phyloP scores from a whole-genome alignment of 495 filamentous ascomycete species.

The Bacidia rubella region DNA sequence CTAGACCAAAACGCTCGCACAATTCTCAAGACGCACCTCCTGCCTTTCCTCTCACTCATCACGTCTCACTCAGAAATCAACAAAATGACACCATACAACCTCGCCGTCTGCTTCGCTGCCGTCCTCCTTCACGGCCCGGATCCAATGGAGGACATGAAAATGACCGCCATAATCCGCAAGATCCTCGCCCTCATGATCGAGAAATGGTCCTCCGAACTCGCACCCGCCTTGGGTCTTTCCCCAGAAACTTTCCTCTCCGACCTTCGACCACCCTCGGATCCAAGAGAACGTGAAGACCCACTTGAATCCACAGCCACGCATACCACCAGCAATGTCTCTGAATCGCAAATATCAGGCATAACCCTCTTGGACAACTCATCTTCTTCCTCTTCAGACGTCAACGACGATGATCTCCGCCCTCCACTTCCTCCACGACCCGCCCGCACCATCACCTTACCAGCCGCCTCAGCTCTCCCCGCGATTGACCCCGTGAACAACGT shows the following conservation, averaged over 20 bases:
- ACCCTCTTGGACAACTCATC: conserved; percentile 13
- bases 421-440: conserved; percentile 14
- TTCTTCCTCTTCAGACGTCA: neutral
- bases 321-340: neutral
- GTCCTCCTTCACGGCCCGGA: conserved; percentile 17
- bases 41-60: conserved; percentile 36
- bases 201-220: conserved; percentile 13
- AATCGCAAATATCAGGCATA: conserved; percentile 14
- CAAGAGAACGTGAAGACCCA: conserved; percentile 15
- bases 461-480: neutral
- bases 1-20: conserved; percentile 25
- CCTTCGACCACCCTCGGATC: conserved; percentile 15
- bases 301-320: conserved; percentile 6
- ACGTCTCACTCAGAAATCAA: conserved; percentile 30
- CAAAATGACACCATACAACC: conserved; percentile 39
- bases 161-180: conserved; percentile 20
- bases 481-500: neutral
- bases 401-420: conserved; percentile 8
- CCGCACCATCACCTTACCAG: neutral
- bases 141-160: conserved; percentile 23
- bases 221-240: conserved; percentile 6
- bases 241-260: conserved; percentile 7
- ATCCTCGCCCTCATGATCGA: conserved; percentile 17
- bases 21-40: conserved; percentile 35
- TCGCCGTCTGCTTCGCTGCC: conserved; percentile 38